Percentiles rank a stretch among this genome's conserved stretches.
phyloP scores from a whole-genome alignment of 371 early-diverging fungal genomes.

The Blastocladiella emersonii region DNA sequence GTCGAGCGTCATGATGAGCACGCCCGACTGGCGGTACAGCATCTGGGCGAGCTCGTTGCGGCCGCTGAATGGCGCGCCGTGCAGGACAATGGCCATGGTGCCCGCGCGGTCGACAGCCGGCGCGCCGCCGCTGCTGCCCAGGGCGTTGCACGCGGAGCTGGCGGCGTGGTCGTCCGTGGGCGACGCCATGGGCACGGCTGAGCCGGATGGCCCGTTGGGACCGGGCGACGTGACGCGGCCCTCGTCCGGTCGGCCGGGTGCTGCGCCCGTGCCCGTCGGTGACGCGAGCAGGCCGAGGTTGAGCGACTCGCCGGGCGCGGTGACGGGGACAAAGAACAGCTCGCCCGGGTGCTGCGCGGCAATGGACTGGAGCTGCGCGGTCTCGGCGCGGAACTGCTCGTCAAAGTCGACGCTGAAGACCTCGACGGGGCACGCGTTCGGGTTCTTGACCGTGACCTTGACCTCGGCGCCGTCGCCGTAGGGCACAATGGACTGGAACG shows the following conservation, averaged over 20 bases:
- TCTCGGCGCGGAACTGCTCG: slow-evolving; percentile 30
- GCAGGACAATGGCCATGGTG: slow-evolving; percentile 19
- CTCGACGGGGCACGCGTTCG: slow-evolving; percentile 28
- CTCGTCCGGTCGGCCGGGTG: no score
- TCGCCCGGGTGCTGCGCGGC: slow-evolving; percentile 14
- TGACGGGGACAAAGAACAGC: not conserved
- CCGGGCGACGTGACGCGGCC: no score
- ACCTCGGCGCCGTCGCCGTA: slow-evolving; percentile 27
- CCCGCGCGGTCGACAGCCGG: not conserved
- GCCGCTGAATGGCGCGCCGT: slow-evolving; percentile 42
- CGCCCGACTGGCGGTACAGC: slow-evolving; percentile 12
- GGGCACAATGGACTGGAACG: slow-evolving; percentile 29
- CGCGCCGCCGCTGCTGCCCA: no score
- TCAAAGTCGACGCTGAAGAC: slow-evolving; percentile 34
- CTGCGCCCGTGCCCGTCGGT: no score
- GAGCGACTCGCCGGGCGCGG: not conserved
- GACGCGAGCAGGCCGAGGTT: no score
- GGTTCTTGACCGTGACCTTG: slow-evolving; percentile 26
- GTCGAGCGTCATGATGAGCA: slow-evolving; percentile 23
- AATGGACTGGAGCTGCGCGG: slow-evolving; percentile 20
- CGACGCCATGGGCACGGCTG: no score
- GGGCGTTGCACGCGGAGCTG: no score
- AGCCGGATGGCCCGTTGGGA: no score
- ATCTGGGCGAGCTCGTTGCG: slow-evolving; percentile 23
- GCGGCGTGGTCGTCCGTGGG: no score